phyloP scores from a whole-genome alignment of 345 rosid genomes.

The Eucalyptus brandiana region DNA sequence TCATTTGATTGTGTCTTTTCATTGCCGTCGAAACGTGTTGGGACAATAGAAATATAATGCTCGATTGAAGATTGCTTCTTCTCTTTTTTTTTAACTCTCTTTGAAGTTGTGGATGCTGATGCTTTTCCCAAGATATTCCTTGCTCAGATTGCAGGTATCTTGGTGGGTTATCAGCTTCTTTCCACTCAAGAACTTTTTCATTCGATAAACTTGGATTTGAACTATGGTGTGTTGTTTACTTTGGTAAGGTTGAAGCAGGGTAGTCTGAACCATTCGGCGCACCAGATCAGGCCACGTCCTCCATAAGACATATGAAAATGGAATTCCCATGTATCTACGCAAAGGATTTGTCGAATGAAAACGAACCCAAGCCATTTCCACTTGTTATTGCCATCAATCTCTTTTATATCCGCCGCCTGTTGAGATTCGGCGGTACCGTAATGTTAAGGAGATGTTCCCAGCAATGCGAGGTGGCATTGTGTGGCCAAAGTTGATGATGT shows the following conservation, averaged over 20 bases:
- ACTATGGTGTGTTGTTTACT: not conserved
- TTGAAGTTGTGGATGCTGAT: not conserved
- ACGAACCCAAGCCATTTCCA: not conserved
- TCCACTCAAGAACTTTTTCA: not conserved
- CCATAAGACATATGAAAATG: not conserved
- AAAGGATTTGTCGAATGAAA: not conserved
- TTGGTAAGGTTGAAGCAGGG: not conserved
- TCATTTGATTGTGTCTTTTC: not conserved
- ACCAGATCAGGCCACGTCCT: not conserved
- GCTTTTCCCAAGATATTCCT: not conserved
- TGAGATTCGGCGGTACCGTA: not conserved
- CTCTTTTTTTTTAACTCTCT: not conserved
- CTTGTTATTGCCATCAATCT: not conserved
- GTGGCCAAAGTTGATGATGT: not conserved
- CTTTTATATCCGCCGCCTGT: not conserved
- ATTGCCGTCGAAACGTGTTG: not conserved
- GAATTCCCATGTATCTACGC: not conserved
- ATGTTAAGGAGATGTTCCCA: not conserved
- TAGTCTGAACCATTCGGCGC: not conserved
- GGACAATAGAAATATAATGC: not conserved
- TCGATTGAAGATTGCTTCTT: not conserved
- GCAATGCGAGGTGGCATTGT: not conserved
- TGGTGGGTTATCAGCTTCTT: not conserved
- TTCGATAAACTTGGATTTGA: not conserved
- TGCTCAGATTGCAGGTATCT: not conserved